Evolutionary conservation across 805 yeast genomes (phyloP), one percentile per base, ranked within the genome.

Genomic region (Monosporozyma unispora): DNA sequence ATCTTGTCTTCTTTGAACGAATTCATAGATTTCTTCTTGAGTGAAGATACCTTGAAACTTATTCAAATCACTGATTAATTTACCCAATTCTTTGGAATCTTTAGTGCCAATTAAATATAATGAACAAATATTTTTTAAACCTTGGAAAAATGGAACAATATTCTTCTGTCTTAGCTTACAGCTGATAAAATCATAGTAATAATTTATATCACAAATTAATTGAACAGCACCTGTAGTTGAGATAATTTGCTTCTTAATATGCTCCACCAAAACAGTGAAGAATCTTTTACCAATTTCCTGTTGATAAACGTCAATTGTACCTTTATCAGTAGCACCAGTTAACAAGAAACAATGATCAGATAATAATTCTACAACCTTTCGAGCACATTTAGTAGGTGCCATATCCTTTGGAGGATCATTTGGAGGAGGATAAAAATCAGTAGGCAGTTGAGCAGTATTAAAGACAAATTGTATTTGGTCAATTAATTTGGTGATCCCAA

Each of bases 1-100:
- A 64, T 91, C 99, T 35, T 81, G 76, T 50, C 99, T 73, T 52
- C 95, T 71, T 56, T 86, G 89, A 4, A 89, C 93, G 67, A 90
- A 85, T 61, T 87, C 96, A 59, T 87, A 86, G n/a, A 91, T 83
- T 57, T 91, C 99, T 57, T 93, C 98, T 44, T 95, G 96, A 27
- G 82, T 79, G 60, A 91, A 84, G 4, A 91, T 80, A 1, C 97
- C 96, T 56, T 88, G 84, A 66, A 88, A 93, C 59, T 90, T 78
- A 47, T 85, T 80, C 55, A 88, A 73, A 62, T 89, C 96, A 51
- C 91, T 79, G 45, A 90, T 82, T 52, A 91, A 75, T 53, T 79
- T 79, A 0, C 96, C 98, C 19, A 91, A 72, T 27, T 89, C 89
- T 60, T 83, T 86, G 0, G 96, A 83, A 55, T 88, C 93, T 31